Evolutionary conservation across 2,329 filamentous ascomycete species (phyloP).

Genomic region (Ceratocystis alfenasii): DNA sequence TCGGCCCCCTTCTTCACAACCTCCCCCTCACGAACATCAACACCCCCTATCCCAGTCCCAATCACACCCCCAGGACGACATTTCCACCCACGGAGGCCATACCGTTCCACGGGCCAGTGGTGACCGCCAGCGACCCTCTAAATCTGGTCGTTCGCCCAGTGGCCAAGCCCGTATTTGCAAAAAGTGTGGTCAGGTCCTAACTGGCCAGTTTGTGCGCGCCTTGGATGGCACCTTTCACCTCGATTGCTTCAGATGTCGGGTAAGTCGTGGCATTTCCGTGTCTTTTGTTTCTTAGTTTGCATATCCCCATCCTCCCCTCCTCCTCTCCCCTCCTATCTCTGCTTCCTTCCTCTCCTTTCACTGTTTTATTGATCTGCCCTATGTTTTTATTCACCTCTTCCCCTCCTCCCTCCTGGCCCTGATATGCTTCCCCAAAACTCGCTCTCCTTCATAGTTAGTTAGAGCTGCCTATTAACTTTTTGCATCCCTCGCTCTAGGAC

Average conservation of each 20-base stretch:
- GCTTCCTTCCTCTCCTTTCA: neutral
- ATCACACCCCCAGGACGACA: constrained; percentile 12
- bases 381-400: neutral
- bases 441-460: constrained; percentile 9
- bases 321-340: constrained; percentile 12
- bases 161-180: constrained; percentile 58
- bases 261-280: constrained; percentile 37
- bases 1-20: constrained; percentile 16
- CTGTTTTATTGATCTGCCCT: neutral
- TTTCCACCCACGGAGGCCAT: neutral
- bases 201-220: constrained; percentile 90
- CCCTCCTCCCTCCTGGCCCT: neutral
- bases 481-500: constrained; percentile 47
- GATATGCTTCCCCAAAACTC: neutral
- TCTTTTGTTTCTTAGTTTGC: constrained; percentile 16
- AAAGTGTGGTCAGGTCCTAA: constrained; percentile 78
- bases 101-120: constrained; percentile 13
- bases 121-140: constrained; percentile 20
- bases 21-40: constrained; percentile 7
- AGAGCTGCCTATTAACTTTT: constrained; percentile 18
- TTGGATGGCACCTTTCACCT: constrained; percentile 89
- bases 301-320: constrained; percentile 18
- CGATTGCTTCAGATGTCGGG: constrained; percentile 94
- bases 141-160: constrained; percentile 44
- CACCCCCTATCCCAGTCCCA: constrained; percentile 16